These are phyloP conservation scores for Catunica adiposa DNA, from an alignment of 2,329 filamentous ascomycete genomes.

Conservation along the genomic window DNA sequence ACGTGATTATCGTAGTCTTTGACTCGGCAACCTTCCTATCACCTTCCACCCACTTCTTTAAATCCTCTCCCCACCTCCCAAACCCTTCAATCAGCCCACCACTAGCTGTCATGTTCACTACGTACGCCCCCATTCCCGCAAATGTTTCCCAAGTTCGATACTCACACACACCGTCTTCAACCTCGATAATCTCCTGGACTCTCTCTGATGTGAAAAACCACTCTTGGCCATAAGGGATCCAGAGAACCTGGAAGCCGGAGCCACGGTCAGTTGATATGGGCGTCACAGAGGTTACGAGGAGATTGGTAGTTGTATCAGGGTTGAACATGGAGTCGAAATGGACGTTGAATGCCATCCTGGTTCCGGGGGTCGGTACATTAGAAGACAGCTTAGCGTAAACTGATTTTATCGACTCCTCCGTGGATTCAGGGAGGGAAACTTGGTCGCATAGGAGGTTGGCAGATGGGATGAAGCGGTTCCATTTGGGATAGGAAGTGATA, in stretches of 20 bases:
- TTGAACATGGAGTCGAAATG: background rate
- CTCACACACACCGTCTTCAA: constrained; percentile 16
- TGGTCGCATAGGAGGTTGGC: too few relatives aligned
- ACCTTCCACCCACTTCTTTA: constrained; percentile 20
- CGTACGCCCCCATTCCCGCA: constrained; percentile 23
- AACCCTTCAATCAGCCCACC: constrained; percentile 22
- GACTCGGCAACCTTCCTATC: background rate
- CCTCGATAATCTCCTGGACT: constrained; percentile 26
- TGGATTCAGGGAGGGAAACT: too few relatives aligned
- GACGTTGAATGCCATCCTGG: background rate
- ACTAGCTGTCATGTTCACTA: constrained; percentile 22
- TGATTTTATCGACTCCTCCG: too few relatives aligned
- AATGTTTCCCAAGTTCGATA: constrained; percentile 31
- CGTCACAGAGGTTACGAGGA: background rate
- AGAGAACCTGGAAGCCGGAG: constrained; percentile 25
- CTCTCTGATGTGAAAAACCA: constrained; percentile 25
- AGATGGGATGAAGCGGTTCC: constrained; percentile 5
- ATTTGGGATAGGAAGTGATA: background rate
- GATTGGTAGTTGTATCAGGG: background rate
- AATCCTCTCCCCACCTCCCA: constrained; percentile 24
- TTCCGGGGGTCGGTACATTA: background rate
- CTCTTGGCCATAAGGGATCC: constrained; percentile 20
- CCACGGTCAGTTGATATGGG: background rate
- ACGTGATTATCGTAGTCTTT: background rate
- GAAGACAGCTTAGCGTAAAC: too few relatives aligned